Evolutionary conservation across 2,329 filamentous ascomycete genomes (phyloP).

Genomic region (Penicillium sp.): DNA sequence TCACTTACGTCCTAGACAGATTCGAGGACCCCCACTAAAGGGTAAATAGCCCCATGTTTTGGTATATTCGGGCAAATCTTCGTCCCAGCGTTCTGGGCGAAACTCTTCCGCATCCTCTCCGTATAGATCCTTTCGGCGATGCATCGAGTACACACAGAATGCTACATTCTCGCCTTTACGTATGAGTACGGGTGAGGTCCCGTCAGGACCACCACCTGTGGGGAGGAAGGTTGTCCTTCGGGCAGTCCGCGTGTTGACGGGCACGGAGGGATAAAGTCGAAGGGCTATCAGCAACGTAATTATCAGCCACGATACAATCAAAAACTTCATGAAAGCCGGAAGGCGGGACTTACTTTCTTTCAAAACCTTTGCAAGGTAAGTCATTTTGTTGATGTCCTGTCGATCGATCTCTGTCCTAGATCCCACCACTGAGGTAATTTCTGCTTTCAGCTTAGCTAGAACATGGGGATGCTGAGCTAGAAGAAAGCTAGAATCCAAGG

Average conservation of each 20-base stretch:
- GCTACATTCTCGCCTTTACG: conserved; percentile 20
- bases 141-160: conserved; percentile 28
- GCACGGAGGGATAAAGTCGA: conserved; percentile 11
- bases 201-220: conserved; percentile 32
- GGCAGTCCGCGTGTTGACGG: conserved; percentile 14
- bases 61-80: conserved; percentile 17
- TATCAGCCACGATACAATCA: not conserved
- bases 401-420: not conserved
- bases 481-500: not conserved
- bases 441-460: not conserved
- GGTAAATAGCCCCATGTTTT: conserved; percentile 44
- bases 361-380: conserved; percentile 15
- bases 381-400: conserved; percentile 13
- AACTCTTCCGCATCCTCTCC: conserved; percentile 30
- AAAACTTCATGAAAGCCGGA: too few species aligned
- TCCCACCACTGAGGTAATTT: not conserved
- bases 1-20: conserved; percentile 33
- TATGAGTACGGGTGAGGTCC: conserved; percentile 27
- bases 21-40: conserved; percentile 46
- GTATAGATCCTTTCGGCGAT: conserved; percentile 30
- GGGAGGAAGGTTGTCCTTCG: conserved; percentile 29
- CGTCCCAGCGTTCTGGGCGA: conserved; percentile 36
- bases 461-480: conserved; percentile 10
- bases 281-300: not conserved
- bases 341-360: not conserved